Conservation (phyloP, 352 stramenopile genomes). For the Phytopythium litorale region DNA sequence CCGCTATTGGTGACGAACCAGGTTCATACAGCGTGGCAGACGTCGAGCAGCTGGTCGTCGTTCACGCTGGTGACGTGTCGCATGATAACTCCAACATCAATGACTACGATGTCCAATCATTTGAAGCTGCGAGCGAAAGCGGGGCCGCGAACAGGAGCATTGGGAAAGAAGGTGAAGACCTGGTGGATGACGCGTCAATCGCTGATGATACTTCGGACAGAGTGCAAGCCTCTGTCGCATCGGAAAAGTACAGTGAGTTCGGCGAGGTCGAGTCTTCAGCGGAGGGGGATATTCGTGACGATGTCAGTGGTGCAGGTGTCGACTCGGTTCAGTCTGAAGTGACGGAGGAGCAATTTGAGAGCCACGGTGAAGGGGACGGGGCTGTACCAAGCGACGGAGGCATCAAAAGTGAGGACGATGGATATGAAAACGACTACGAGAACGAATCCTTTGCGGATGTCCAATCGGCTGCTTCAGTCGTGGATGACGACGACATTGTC, state of each 20-base stretch:
- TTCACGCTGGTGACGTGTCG: neutral
- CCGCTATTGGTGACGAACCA: neutral
- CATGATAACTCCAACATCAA: neutral
- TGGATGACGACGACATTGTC: conserved; percentile 1
- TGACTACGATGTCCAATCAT: conserved; percentile 1
- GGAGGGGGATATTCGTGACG: conserved; percentile 3
- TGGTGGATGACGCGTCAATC: neutral
- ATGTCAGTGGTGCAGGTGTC: neutral
- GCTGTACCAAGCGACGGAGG: neutral
- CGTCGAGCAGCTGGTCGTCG: neutral
- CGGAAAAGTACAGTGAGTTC: conserved; percentile 5
- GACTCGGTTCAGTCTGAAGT: neutral
- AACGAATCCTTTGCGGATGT: conserved; percentile 46
- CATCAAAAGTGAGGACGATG: conserved; percentile 12
- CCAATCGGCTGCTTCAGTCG: conserved; percentile 11
- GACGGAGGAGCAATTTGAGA: conserved; percentile 12
- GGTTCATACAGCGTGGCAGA: neutral
- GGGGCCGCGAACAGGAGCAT: neutral
- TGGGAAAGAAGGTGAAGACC: neutral
- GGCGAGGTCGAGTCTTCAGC: neutral
- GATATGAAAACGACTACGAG: conserved; percentile 26
- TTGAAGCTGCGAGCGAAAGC: neutral
- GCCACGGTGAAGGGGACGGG: conserved; percentile 1
- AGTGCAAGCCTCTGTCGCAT: neutral
- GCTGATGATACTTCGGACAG: neutral